Evolutionary conservation across 345 rosid species (phyloP).

Genomic region (Populus nigra): DNA sequence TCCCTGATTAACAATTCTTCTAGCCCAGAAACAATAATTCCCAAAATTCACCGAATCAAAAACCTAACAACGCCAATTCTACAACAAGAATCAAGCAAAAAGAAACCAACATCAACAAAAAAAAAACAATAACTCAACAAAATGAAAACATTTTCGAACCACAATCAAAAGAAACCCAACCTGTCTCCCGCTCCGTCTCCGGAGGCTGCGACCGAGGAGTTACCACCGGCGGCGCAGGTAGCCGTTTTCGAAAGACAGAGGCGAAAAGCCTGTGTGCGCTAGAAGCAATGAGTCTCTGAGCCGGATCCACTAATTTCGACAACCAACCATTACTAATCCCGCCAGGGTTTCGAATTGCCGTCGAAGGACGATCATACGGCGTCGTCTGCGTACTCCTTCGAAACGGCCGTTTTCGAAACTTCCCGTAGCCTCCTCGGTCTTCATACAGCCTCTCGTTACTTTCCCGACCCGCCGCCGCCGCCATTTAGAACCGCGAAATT

Average conservation of each 20-base stretch:
- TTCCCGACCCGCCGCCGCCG: slow-evolving; percentile 22
- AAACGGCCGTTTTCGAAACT: slow-evolving; percentile 61
- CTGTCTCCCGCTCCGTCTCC: slow-evolving; percentile 47
- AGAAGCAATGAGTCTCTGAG: slow-evolving; percentile 69
- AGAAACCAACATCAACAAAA: not conserved
- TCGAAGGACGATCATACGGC: slow-evolving; percentile 75
- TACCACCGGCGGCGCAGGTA: slow-evolving; percentile 33
- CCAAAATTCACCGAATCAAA: not conserved
- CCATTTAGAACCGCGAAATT: slow-evolving; percentile 11
- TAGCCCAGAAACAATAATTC: not conserved
- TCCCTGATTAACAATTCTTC: not conserved
- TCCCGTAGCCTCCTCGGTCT: slow-evolving; percentile 44
- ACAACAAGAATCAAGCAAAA: not conserved
- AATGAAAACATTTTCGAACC: not conserved
- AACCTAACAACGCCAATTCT: not conserved
- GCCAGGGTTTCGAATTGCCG: slow-evolving; percentile 44
- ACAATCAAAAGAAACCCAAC: slow-evolving; percentile 15
- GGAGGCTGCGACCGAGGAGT: slow-evolving; percentile 36
- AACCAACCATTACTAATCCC: slow-evolving; percentile 58
- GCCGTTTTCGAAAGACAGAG: slow-evolving; percentile 74
- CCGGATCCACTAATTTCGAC: slow-evolving; percentile 88
- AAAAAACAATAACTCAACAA: not conserved
- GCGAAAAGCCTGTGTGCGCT: slow-evolving; percentile 73
- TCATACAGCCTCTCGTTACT: slow-evolving; percentile 18
- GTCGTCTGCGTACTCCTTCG: slow-evolving; percentile 46